Conservation (phyloP, 2,329 filamentous ascomycete species). For the Pyricularia pennisetigena region DNA sequence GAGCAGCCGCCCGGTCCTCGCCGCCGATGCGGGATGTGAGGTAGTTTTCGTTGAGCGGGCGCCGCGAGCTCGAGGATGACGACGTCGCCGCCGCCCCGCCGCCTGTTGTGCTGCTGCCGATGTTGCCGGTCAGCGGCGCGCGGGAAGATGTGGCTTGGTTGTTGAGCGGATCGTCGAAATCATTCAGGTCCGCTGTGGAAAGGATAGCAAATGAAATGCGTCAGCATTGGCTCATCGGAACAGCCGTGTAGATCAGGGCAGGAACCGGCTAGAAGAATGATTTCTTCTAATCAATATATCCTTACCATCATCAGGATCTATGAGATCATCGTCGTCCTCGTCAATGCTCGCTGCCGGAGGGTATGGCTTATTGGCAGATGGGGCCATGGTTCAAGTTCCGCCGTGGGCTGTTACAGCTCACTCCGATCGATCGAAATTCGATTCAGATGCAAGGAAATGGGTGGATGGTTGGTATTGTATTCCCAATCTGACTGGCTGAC, state of each 20-base stretch:
- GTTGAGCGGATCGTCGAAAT: conserved; percentile 81
- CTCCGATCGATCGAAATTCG: not conserved
- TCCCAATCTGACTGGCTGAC: not conserved
- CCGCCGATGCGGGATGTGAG: conserved; percentile 84
- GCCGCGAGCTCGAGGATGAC: conserved; percentile 37
- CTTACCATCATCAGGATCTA: conserved; percentile 71
- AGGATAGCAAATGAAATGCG: not conserved
- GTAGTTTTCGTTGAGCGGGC: conserved; percentile 63
- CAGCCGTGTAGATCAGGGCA: not conserved
- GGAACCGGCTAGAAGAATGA: not conserved
- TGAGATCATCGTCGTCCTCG: conserved; percentile 52
- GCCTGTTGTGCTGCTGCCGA: conserved; percentile 34
- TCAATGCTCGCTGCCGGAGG: conserved; percentile 49
- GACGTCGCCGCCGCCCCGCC: conserved; percentile 16
- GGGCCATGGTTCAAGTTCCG: not conserved
- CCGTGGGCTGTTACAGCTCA: not conserved
- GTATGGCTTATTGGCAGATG: conserved; percentile 36
- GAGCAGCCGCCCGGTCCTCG: conserved; percentile 80
- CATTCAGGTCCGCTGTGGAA: conserved; percentile 66
- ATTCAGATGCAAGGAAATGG: not conserved
- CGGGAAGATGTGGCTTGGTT: conserved; percentile 53
- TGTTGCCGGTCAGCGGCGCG: conserved; percentile 76
- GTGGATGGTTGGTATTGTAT: not conserved
- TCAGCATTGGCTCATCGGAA: conserved; percentile 4
- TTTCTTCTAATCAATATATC: conserved; percentile 5